Conservation (phyloP, 306 rosid species). For the Cicer yamashitae region DNA sequence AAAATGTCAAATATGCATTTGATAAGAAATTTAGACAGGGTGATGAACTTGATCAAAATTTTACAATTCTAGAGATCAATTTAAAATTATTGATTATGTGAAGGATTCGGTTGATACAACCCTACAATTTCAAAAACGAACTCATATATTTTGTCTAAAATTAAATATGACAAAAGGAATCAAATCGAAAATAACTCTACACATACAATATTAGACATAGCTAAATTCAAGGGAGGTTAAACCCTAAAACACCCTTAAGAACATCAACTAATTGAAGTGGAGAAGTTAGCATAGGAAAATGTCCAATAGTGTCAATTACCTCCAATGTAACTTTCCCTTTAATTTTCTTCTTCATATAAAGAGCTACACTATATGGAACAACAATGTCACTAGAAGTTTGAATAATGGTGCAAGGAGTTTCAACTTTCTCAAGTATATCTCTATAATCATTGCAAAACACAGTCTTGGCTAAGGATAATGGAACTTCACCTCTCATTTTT, state of each 20-base stretch:
- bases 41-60: too few species aligned
- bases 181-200: conserved; percentile 20
- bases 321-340: conserved; percentile 65
- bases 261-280: conserved; percentile 69
- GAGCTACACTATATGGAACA: conserved; percentile 65
- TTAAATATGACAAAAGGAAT: conserved; percentile 29
- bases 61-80: too few species aligned
- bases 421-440: conserved; percentile 67
- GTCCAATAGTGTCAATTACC: conserved; percentile 60
- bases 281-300: conserved; percentile 85
- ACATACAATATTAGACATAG: background rate
- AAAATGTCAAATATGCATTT: too few species aligned
- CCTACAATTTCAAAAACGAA: too few species aligned
- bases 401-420: conserved; percentile 77
- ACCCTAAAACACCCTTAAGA: conserved; percentile 58
- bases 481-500: conserved; percentile 61
- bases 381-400: conserved; percentile 62
- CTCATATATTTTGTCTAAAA: background rate
- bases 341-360: conserved; percentile 73
- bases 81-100: too few species aligned
- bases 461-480: conserved; percentile 63
- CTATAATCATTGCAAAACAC: conserved; percentile 74
- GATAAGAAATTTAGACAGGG: too few species aligned
- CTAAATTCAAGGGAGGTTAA: conserved; percentile 34
- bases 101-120: too few species aligned